phyloP scores from a whole-genome alignment of 768 basidiomycete species.

The Antrodiella citrinella region DNA sequence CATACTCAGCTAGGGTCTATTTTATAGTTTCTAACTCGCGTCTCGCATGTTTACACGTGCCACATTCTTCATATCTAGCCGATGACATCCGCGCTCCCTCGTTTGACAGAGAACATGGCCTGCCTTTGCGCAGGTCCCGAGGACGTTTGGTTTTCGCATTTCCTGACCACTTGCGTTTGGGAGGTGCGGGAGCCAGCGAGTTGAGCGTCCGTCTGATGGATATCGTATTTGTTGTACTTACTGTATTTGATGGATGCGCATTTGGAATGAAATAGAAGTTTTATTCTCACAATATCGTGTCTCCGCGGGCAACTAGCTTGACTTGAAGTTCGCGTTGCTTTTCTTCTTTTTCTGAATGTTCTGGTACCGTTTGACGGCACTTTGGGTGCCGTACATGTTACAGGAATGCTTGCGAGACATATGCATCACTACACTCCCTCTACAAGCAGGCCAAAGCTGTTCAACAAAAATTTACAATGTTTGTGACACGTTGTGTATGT shows the following conservation, averaged over 20 bases:
- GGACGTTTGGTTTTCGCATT: slow-evolving; percentile 42
- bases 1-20: slow-evolving; percentile 80
- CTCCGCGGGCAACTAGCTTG: no score
- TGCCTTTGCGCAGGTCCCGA: slow-evolving; percentile 34
- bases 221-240: slow-evolving; percentile 1
- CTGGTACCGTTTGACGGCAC: no score
- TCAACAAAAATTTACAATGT: no score
- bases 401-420: no score
- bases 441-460: no score
- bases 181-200: slow-evolving; percentile 26
- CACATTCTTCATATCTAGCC: slow-evolving; percentile 62
- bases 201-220: slow-evolving; percentile 35
- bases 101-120: slow-evolving; percentile 61
- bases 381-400: no score
- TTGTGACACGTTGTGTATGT: no score
- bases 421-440: no score
- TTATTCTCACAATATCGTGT: no score
- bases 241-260: background rate
- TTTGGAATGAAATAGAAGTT: no score
- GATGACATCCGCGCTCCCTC: slow-evolving; percentile 60
- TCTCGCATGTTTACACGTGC: slow-evolving; percentile 77
- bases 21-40: slow-evolving; percentile 73
- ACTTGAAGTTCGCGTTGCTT: no score
- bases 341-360: no score
- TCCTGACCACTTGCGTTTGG: slow-evolving; percentile 18